Conservation (phyloP, 2,329 filamentous ascomycete genomes). For the Penicillium rolfsii region DNA sequence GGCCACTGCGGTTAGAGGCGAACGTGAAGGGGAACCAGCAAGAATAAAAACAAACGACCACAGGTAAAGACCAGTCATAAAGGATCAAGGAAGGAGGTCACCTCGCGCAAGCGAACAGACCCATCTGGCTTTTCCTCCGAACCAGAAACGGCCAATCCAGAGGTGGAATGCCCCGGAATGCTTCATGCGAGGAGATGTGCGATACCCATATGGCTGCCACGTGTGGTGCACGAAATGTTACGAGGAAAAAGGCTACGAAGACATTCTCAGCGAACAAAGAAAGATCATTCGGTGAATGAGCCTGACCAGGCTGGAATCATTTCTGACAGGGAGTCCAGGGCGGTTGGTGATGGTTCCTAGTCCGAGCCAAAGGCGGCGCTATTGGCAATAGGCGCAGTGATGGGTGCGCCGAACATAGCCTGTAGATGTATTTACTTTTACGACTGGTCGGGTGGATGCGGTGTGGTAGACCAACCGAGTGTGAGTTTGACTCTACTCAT, state of each 20-base stretch:
- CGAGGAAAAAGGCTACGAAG: constrained; percentile 8
- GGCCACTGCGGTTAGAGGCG: neutral
- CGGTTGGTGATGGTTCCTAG: neutral
- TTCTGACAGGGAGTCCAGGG: neutral
- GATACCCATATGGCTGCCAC: constrained; percentile 32
- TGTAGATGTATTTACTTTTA: neutral
- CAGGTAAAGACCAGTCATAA: neutral
- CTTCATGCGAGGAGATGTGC: constrained; percentile 28
- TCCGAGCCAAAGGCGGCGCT: constrained; percentile 8
- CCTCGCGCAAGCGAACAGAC: constrained; percentile 11
- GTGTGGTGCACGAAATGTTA: constrained; percentile 15
- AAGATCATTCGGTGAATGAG: neutral
- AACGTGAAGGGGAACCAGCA: neutral
- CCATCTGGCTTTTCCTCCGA: constrained; percentile 8
- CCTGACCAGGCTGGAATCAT: neutral
- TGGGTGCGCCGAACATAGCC: constrained; percentile 3
- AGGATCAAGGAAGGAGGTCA: constrained; percentile 13
- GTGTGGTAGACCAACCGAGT: neutral
- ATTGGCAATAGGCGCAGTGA: constrained; percentile 18
- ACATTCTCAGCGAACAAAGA: constrained; percentile 6
- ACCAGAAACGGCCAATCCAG: constrained; percentile 9
- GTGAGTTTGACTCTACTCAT: neutral
- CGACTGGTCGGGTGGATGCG: neutral
- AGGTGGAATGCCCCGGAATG: constrained; percentile 19
- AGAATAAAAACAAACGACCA: neutral